A percentile compares a stretch with the other conserved stretches of the same genome.
Evolutionary conservation across 2,329 filamentous ascomycete species (phyloP).

Genomic region (Monilinia polystroma): DNA sequence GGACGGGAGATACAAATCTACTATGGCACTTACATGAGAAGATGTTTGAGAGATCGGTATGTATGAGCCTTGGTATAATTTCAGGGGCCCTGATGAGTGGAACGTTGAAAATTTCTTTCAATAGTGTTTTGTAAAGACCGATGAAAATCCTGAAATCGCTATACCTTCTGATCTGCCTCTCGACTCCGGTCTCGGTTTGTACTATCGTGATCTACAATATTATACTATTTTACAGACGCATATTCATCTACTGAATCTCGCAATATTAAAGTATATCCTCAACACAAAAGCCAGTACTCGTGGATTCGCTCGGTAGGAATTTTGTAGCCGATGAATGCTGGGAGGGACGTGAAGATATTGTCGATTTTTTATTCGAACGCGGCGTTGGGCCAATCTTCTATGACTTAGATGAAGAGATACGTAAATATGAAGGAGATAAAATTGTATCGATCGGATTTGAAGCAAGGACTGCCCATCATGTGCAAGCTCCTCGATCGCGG

Average conservation of each 20-base stretch:
- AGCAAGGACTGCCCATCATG: conserved; percentile 4
- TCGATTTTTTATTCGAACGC: conserved; percentile 16
- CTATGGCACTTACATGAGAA: conserved; percentile 22
- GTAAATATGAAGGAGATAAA: not conserved
- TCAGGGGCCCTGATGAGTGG: conserved; percentile 3
- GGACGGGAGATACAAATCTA: conserved; percentile 22
- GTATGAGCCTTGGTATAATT: conserved; percentile 1
- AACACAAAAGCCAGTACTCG: not conserved
- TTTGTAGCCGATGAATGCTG: not conserved
- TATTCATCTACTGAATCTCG: not conserved
- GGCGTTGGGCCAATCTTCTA: not conserved
- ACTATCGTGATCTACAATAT: too few species aligned
- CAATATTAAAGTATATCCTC: conserved; percentile 7
- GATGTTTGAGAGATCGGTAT: not conserved
- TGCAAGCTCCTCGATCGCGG: too few species aligned
- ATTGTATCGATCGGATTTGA: not conserved
- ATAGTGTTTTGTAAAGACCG: not conserved
- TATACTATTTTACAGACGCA: not conserved
- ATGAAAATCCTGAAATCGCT: not conserved
- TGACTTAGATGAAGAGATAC: not conserved
- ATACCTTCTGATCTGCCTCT: not conserved
- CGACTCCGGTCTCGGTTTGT: too few species aligned
- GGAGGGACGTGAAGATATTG: not conserved
- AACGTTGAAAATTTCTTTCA: not conserved
- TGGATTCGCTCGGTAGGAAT: accelerated